phyloP scores from a whole-genome alignment of 306 rosid species.

The Lagenaria siceraria region DNA sequence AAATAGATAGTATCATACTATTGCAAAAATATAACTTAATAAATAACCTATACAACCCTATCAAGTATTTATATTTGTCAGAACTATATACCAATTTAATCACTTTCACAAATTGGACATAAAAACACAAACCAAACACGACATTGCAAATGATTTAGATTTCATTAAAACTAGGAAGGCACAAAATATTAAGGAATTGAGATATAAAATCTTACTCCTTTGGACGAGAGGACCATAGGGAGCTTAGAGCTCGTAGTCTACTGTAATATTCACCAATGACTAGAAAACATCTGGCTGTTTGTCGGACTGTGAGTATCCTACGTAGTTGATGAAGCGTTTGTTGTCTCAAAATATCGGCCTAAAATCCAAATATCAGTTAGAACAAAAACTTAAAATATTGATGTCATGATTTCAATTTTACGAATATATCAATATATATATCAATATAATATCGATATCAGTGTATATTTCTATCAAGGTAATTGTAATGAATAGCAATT shows the following conservation, averaged over 20 bases:
- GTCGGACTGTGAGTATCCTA: slow-evolving; percentile 59
- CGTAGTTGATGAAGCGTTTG: slow-evolving; percentile 67
- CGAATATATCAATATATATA: too few species aligned
- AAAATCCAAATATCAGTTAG: neutral
- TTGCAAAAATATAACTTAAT: too few species aligned
- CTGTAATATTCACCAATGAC: slow-evolving; percentile 74
- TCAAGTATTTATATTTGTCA: too few species aligned
- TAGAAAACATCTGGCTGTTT: slow-evolving; percentile 59
- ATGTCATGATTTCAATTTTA: too few species aligned
- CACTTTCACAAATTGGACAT: neutral
- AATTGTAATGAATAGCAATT: too few species aligned
- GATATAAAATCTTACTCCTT: slow-evolving; percentile 41
- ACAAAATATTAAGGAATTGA: neutral
- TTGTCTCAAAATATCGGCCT: slow-evolving; percentile 89
- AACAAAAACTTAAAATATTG: too few species aligned
- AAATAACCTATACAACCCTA: too few species aligned
- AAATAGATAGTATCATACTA: too few species aligned
- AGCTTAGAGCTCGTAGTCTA: slow-evolving; percentile 80
- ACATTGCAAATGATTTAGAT: neutral
- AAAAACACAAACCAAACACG: neutral
- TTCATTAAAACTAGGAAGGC: neutral
- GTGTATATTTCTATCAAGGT: too few species aligned
- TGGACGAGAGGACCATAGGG: slow-evolving; percentile 87
- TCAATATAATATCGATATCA: too few species aligned
- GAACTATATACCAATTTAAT: neutral